These are phyloP conservation scores for Berkeleyomyces basicola DNA, from an alignment of 2,329 filamentous ascomycete genomes.

Conservation along the genomic window DNA sequence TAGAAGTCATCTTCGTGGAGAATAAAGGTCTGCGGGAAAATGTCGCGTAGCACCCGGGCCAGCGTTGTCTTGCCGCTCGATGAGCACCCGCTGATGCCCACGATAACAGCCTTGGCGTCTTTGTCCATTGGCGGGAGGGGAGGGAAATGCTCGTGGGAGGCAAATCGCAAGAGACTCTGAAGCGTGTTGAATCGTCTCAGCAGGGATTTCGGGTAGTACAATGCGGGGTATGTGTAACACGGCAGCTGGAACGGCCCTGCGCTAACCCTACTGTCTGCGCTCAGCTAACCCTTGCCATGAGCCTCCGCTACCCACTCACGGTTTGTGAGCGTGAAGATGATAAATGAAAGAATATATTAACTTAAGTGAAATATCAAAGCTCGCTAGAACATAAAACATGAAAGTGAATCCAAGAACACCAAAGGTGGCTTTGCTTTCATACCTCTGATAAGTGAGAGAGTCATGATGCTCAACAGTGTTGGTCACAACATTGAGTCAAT, in stretches of 20 bases:
- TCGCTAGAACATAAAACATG: too few relatives aligned
- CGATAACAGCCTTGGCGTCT: conserved; percentile 38
- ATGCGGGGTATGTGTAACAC: background rate
- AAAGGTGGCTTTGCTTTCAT: too few relatives aligned
- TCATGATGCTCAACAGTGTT: too few relatives aligned
- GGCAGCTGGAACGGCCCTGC: background rate
- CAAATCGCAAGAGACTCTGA: background rate
- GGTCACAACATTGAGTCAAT: too few relatives aligned
- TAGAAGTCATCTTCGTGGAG: conserved; percentile 97
- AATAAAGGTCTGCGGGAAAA: conserved; percentile 65
- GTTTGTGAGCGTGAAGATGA: too few relatives aligned
- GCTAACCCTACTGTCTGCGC: background rate
- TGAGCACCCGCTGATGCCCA: conserved; percentile 78
- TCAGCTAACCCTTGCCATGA: too few relatives aligned
- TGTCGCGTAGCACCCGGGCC: conserved; percentile 63
- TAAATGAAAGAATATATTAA: too few relatives aligned
- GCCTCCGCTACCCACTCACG: too few relatives aligned
- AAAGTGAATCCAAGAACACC: too few relatives aligned
- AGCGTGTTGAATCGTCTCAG: background rate
- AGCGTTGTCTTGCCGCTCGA: conserved; percentile 93
- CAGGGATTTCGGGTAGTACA: background rate
- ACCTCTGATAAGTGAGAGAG: too few relatives aligned
- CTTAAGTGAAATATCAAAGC: too few relatives aligned
- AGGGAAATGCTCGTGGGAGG: background rate
- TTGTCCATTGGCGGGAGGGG: conserved; percentile 18